Base-by-base conservation (phyloP, 2,329 filamentous ascomycete species). In the Ophiostoma tasmaniense region DNA sequence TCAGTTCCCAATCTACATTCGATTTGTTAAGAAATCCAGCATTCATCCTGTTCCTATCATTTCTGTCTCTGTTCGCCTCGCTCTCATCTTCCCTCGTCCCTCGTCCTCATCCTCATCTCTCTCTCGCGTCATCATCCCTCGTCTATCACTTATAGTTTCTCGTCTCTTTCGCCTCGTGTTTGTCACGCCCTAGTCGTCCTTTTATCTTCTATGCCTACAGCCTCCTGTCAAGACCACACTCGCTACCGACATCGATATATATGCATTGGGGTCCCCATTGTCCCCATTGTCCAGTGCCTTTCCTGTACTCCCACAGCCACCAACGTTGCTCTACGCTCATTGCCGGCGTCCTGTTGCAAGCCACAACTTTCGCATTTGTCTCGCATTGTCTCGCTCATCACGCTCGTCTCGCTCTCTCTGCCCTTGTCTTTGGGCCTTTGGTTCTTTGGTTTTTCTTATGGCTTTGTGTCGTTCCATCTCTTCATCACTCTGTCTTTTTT, bases 281-380 rank as follows among this genome's bases (percentile, higher is more conserved):
- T 5, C 33, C 33, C 33, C 33, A 61, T 37, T 37, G 30, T 11
- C 28, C 65, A 4, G n/a, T 28, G 50, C 62, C 50, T 37, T 50
- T 67, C 25, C 66, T 70, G 66, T 67, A 33, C 68, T 28, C 68
- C 68, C 66, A 67, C 33, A 30, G 52, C 62, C 25, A 52, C 33
- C 68, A 67, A 67, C 65, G 61, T 2, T 64, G 61, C 61, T 22
- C 33, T 37, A 17, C 42, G 39, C 25, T 28, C 33, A 50, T 69
- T 62, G 45, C 37, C 42, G 59, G 30, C 65, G 25, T 25, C 33
- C 35, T 39, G 55, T 70, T 42, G 68, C 50, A 68, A 70, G 66
- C 64, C 69, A 70, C 69, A 70, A 70, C 66, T 66, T 25, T 62
- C 69, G 65, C 66, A 65, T 42, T 70, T 66, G 67, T 66, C 33